Conservation (phyloP, 768 basidiomycete species). For the Solioccasus polychromus region DNA sequence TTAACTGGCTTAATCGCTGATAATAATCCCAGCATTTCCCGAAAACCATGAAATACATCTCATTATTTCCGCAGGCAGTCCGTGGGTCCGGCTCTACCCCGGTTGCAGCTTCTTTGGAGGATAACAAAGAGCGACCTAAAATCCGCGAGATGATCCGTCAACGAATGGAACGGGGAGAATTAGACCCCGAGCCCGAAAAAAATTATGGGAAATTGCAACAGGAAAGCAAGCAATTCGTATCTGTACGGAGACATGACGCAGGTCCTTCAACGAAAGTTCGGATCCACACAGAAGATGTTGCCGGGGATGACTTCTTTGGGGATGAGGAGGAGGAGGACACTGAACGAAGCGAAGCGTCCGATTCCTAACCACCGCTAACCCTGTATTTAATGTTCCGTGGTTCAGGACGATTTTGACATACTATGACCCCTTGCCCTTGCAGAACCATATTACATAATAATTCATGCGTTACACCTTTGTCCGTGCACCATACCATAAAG, state of each 20-base stretch:
- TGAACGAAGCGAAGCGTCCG: constrained; percentile 15
- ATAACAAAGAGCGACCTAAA: constrained; percentile 53
- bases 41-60: constrained; percentile 83
- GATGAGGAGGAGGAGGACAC: constrained; percentile 22
- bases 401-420: constrained; percentile 60
- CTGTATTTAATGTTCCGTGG: constrained; percentile 34
- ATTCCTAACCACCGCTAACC: constrained; percentile 4
- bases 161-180: constrained; percentile 58
- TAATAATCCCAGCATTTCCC: constrained; percentile 66
- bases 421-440: too few relatives aligned
- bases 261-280: constrained; percentile 4
- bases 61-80: constrained; percentile 76
- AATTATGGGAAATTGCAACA: constrained; percentile 20
- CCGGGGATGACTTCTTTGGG: constrained; percentile 29
- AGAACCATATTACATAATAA: too few relatives aligned
- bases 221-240: constrained; percentile 4
- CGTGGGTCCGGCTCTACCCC: constrained; percentile 18
- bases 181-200: constrained; percentile 60
- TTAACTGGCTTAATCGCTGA: constrained; percentile 1
- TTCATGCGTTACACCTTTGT: too few relatives aligned
- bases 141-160: constrained; percentile 57
- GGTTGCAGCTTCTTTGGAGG: constrained; percentile 10
- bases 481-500: too few relatives aligned
- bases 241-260: background rate
- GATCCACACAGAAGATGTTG: constrained; percentile 11